A percentile compares a stretch with the other conserved stretches of the same genome.
These are phyloP conservation scores for Xylaria longipes DNA, from an alignment of 495 filamentous ascomycete species.

Conservation along the genomic window DNA sequence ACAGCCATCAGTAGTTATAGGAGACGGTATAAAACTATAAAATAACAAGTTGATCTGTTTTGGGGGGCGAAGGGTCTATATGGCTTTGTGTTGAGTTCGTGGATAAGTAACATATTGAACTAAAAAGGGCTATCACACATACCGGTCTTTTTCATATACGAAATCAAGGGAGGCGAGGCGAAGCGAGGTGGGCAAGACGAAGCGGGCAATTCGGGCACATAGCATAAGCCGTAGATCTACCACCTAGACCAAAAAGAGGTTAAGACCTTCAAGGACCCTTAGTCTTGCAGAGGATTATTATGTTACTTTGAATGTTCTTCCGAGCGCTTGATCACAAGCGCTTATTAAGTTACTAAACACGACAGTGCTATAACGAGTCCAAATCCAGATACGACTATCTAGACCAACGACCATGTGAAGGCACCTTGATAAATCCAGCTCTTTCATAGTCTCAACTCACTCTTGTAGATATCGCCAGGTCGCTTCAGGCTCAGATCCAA, in stretches of 20 bases:
- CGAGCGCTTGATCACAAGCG: neutral
- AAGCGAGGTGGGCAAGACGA: neutral
- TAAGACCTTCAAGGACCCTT: neutral
- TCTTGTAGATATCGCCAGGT: neutral
- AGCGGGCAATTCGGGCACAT: neutral
- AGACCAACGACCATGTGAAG: neutral
- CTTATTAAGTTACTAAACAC: neutral
- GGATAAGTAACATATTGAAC: no score
- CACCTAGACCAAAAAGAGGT: neutral
- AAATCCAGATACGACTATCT: neutral
- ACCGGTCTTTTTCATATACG: neutral
- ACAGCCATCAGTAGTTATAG: neutral
- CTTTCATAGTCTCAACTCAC: neutral
- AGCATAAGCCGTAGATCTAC: constrained; percentile 1
- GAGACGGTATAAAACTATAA: neutral
- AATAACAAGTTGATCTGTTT: neutral
- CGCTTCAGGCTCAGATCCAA: neutral
- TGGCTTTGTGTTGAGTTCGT: no score
- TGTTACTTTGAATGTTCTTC: neutral
- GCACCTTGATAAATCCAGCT: neutral
- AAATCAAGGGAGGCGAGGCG: neutral
- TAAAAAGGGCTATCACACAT: no score
- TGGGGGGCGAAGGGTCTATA: no score
- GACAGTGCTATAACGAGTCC: neutral
- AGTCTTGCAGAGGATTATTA: neutral